A percentile compares a stretch with the other conserved stretches of the same genome.
phyloP scores from a whole-genome alignment of 352 stramenopile genomes.

The Pythium aristosporum region DNA sequence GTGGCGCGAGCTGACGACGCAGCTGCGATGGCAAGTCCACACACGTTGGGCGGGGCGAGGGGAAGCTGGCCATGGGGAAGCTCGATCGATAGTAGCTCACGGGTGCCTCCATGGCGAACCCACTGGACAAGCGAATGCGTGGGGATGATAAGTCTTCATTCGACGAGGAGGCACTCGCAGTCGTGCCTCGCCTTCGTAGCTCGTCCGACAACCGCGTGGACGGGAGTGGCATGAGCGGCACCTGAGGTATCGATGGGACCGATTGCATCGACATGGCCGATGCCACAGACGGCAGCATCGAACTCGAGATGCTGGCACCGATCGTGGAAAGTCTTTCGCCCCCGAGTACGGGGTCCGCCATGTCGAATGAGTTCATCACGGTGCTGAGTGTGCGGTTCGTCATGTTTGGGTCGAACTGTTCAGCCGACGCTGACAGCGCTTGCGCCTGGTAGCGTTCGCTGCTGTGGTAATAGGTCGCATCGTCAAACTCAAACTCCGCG shows the following conservation, averaged over 20 bases:
- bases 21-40: slow-evolving; percentile 13
- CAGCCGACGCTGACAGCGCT: slow-evolving; percentile 11
- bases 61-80: slow-evolving; percentile 7
- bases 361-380: slow-evolving; percentile 53
- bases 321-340: slow-evolving; percentile 9
- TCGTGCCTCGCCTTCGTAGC: slow-evolving; percentile 15
- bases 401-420: slow-evolving; percentile 45
- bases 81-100: slow-evolving; percentile 21
- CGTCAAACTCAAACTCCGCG: slow-evolving; percentile 33
- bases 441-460: slow-evolving; percentile 24
- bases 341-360: slow-evolving; percentile 23
- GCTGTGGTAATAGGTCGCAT: slow-evolving; percentile 31
- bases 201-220: slow-evolving; percentile 14
- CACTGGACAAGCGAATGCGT: slow-evolving; percentile 21
- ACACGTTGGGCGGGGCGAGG: slow-evolving; percentile 15
- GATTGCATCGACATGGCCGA: slow-evolving; percentile 13
- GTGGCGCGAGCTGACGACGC: slow-evolving; percentile 16
- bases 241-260: not conserved
- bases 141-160: slow-evolving; percentile 10
- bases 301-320: not conserved
- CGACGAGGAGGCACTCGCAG: slow-evolving; percentile 7
- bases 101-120: slow-evolving; percentile 26
- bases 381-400: slow-evolving; percentile 50
- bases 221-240: slow-evolving; percentile 22
- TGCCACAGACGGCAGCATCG: slow-evolving; percentile 1